These are phyloP conservation scores for Triticum timopheevii DNA, from an alignment of 176 grass and related monocot species.

Conservation along the genomic window DNA sequence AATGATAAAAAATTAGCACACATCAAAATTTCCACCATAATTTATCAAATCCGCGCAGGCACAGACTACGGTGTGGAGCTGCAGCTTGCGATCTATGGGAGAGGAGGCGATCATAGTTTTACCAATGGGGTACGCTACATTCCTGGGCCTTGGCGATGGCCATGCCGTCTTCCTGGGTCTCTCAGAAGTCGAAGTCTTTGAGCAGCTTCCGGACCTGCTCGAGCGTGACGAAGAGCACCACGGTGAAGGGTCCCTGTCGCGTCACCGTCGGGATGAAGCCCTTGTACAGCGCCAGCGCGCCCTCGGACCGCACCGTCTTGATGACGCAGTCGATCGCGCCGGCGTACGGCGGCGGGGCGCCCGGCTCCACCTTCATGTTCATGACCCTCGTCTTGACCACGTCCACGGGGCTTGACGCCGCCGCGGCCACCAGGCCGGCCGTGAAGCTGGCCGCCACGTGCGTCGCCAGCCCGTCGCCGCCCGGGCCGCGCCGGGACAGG, in stretches of 20 bases:
- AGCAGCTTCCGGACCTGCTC: slow-evolving; percentile 98
- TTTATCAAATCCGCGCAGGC: slow-evolving; percentile 15
- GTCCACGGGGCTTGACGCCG: slow-evolving; percentile 78
- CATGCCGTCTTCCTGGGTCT: background rate
- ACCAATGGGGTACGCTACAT: background rate
- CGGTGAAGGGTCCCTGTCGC: slow-evolving; percentile 93
- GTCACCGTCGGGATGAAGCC: slow-evolving; percentile 93
- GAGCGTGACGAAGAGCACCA: slow-evolving; percentile 95
- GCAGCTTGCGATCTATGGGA: slow-evolving; percentile 1
- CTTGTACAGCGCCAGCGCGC: slow-evolving; percentile 76
- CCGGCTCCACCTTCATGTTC: slow-evolving; percentile 83
- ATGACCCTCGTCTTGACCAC: slow-evolving; percentile 84
- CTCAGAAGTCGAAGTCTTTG: slow-evolving; percentile 66
- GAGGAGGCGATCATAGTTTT: background rate
- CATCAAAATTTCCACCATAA: slow-evolving; percentile 7
- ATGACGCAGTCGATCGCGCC: slow-evolving; percentile 84
- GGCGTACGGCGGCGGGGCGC: slow-evolving; percentile 56
- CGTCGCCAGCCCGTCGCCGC: slow-evolving; percentile 61
- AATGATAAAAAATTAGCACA: background rate
- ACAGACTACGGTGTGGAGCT: background rate
- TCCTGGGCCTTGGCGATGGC: background rate
- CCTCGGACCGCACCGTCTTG: slow-evolving; percentile 70
- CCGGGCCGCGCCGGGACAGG: slow-evolving; percentile 35
- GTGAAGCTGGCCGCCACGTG: slow-evolving; percentile 79
- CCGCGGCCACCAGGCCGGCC: slow-evolving; percentile 63